Conservation (phyloP, 148 eudicot species). For the Spergularia bocconei region DNA sequence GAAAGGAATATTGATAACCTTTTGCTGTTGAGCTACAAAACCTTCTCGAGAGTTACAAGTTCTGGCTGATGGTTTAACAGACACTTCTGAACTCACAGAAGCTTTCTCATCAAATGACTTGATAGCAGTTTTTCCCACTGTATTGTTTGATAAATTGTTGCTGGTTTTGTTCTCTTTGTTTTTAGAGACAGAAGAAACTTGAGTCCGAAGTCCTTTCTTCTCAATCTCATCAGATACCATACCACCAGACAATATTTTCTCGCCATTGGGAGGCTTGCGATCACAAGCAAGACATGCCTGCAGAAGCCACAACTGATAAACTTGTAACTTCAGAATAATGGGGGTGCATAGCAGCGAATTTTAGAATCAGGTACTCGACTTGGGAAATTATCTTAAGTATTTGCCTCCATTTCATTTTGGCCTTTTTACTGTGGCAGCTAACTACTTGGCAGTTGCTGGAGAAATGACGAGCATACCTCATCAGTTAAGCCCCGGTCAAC, state of each 20-base stretch:
- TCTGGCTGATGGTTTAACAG: constrained; percentile 10
- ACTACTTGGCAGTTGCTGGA: neutral
- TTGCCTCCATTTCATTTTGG: neutral
- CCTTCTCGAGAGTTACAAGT: constrained; percentile 11
- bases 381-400: neutral
- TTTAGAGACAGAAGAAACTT: constrained; percentile 1
- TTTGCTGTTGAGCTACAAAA: constrained; percentile 4
- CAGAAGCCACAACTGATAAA: neutral
- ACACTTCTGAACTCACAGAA: neutral
- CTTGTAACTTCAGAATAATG: neutral
- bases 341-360: neutral
- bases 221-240: neutral
- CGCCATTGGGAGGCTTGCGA: neutral
- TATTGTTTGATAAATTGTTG: neutral
- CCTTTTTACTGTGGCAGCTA: neutral
- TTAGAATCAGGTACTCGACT: neutral
- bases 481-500: constrained; percentile 24
- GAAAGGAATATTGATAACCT: neutral
- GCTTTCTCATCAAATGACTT: neutral
- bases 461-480: constrained; percentile 21
- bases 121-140: neutral
- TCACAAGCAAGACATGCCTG: constrained; percentile 17
- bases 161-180: constrained; percentile 2
- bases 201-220: constrained; percentile 16
- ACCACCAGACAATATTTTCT: neutral